Conservation (phyloP, 768 basidiomycete species). For the Mycena latifolia region DNA sequence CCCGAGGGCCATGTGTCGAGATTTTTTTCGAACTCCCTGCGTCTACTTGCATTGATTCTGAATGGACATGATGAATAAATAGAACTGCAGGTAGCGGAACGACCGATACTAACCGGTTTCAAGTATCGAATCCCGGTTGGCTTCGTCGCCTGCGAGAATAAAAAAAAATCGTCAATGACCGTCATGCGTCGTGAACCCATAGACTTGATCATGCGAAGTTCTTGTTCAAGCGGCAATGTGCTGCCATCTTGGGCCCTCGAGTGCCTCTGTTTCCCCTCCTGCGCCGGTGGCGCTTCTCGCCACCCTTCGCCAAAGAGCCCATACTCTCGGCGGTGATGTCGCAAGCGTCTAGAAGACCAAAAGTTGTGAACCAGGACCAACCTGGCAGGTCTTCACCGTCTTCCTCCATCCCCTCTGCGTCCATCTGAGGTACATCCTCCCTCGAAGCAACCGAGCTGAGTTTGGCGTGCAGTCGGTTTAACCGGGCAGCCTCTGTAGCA, state of each 20-base stretch:
- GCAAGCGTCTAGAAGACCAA: conserved; percentile 70
- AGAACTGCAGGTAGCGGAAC: neutral
- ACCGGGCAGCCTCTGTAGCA: conserved; percentile 80
- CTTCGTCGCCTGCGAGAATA: conserved; percentile 47
- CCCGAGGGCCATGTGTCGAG: conserved; percentile 87
- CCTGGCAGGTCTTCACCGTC: conserved; percentile 62
- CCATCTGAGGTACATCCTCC: conserved; percentile 46
- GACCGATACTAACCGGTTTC: conserved; percentile 49
- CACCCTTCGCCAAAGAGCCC: conserved; percentile 46
- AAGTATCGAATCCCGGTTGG: conserved; percentile 33
- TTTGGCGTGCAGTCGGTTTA: conserved; percentile 79
- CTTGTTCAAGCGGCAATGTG: conserved; percentile 27
- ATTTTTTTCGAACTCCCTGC: conserved; percentile 52
- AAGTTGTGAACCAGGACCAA: conserved; percentile 73
- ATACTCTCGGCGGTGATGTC: conserved; percentile 67
- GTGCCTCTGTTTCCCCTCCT: conserved; percentile 24
- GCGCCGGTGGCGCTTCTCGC: conserved; percentile 9
- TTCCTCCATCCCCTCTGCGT: conserved; percentile 50
- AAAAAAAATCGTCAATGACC: conserved; percentile 54
- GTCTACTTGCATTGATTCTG: conserved; percentile 72
- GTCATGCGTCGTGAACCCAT: conserved; percentile 46
- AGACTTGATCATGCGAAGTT: conserved; percentile 38
- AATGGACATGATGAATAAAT: conserved; percentile 33
- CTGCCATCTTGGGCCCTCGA: conserved; percentile 3
- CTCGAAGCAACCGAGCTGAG: conserved; percentile 62